These are phyloP conservation scores for Cyclotella baltica DNA, from an alignment of 108 stramenopile genomes.

Conservation along the genomic window DNA sequence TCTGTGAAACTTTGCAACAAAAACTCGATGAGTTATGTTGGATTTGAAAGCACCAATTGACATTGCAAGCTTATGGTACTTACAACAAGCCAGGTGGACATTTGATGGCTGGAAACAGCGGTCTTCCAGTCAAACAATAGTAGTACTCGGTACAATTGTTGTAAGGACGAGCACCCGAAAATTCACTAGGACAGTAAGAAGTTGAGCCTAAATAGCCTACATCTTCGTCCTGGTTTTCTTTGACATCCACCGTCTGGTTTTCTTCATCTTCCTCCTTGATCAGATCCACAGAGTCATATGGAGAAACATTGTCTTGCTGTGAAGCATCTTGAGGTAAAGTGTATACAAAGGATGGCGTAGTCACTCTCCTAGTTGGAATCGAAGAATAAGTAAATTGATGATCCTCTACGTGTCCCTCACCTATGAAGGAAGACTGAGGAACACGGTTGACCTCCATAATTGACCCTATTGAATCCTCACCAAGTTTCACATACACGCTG, in stretches of 20 bases:
- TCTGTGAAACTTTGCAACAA: neutral
- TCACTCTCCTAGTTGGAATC: neutral
- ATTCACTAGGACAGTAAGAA: slow-evolving; percentile 9
- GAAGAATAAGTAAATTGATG: neutral
- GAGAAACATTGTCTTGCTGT: neutral
- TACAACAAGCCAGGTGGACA: slow-evolving; percentile 19
- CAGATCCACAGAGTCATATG: neutral
- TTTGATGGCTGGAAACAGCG: slow-evolving; percentile 9
- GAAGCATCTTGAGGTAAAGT: neutral
- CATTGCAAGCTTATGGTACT: no score
- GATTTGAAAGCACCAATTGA: neutral
- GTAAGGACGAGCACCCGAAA: slow-evolving; percentile 12
- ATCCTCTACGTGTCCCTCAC: no score
- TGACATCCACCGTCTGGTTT: neutral
- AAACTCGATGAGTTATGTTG: neutral
- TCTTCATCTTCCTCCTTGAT: neutral
- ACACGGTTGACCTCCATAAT: neutral
- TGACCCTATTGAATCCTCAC: neutral
- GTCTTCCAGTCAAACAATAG: slow-evolving; percentile 15
- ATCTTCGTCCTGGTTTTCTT: neutral
- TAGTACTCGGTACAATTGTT: slow-evolving; percentile 26
- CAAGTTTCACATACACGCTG: neutral
- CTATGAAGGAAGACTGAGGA: no score
- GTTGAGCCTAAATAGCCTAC: neutral
- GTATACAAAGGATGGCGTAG: neutral